Evolutionary conservation across 2,329 filamentous ascomycete species (phyloP).

Genomic region (Monilinia fructigena): DNA sequence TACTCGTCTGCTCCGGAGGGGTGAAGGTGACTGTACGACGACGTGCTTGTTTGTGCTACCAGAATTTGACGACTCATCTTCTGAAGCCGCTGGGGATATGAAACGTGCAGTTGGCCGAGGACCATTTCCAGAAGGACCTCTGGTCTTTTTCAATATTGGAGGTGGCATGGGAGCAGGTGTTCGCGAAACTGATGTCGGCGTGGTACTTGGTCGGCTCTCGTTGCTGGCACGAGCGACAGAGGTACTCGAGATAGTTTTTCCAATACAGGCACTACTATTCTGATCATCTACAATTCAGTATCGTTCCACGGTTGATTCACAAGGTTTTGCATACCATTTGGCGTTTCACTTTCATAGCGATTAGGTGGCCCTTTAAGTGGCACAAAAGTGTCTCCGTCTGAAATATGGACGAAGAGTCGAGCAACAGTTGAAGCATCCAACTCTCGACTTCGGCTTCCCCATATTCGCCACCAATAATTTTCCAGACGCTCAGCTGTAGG

Average conservation of each 20-base stretch:
- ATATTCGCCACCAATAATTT: constrained; percentile 67
- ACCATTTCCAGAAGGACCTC: constrained; percentile 53
- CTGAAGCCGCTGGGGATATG: constrained; percentile 53
- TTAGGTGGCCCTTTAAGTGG: constrained; percentile 54
- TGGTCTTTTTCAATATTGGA: constrained; percentile 60
- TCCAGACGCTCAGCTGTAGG: constrained; percentile 62
- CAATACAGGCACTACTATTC: constrained; percentile 29
- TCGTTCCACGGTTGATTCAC: constrained; percentile 17
- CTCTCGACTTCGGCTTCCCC: constrained; percentile 51
- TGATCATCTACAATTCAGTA: constrained; percentile 35
- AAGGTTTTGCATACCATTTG: constrained; percentile 45
- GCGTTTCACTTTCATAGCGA: constrained; percentile 48
- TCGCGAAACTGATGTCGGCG: constrained; percentile 27
- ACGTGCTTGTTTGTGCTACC: constrained; percentile 43
- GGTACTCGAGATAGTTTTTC: constrained; percentile 31
- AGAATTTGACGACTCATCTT: constrained; percentile 41
- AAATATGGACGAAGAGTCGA: constrained; percentile 57
- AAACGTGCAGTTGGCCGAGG: constrained; percentile 62
- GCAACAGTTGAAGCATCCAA: constrained; percentile 56
- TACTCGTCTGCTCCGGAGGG: constrained; percentile 24
- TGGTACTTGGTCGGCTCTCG: constrained; percentile 30
- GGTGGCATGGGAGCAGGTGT: constrained; percentile 47
- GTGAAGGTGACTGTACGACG: constrained; percentile 34
- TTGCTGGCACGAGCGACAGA: constrained; percentile 26
- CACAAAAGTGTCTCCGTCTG: constrained; percentile 56